Percentiles rank a stretch among this genome's conserved stretches.
phyloP scores from a whole-genome alignment of 2,329 filamentous ascomycete genomes.

The Xylariaceae sp. region DNA sequence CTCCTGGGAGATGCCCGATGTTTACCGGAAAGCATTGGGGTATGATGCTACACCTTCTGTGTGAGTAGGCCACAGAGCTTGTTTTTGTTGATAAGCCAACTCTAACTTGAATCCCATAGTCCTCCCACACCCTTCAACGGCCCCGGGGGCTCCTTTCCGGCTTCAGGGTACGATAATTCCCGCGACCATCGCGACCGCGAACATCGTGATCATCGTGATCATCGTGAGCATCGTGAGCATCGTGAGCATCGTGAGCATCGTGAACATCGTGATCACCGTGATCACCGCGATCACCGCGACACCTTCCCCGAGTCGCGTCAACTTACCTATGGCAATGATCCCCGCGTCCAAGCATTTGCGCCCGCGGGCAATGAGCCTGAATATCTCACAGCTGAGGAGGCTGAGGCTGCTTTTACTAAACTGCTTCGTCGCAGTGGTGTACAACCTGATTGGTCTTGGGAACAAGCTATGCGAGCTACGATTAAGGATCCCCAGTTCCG shows the following conservation, averaged over 20 bases:
- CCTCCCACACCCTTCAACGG: conserved; percentile 52
- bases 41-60: conserved; percentile 56
- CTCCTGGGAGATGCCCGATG: conserved; percentile 92
- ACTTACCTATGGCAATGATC: conserved; percentile 62
- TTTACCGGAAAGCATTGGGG: conserved; percentile 76
- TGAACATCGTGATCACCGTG: conserved; percentile 47
- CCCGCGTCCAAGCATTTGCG: conserved; percentile 64
- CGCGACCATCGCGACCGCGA: conserved; percentile 42
- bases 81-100: conserved; percentile 1
- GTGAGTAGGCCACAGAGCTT: conserved; percentile 40
- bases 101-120: conserved; percentile 33
- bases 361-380: conserved; percentile 75
- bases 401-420: conserved; percentile 92
- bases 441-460: conserved; percentile 91
- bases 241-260: conserved; percentile 46
- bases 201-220: conserved; percentile 43
- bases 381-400: conserved; percentile 82
- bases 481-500: conserved; percentile 93
- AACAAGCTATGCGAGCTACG: conserved; percentile 82
- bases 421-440: conserved; percentile 84
- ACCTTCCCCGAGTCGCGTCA: conserved; percentile 62
- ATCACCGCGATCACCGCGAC: conserved; percentile 47
- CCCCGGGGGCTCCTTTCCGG: conserved; percentile 45
- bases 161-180: conserved; percentile 34
- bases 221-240: conserved; percentile 37